Percentiles rank a stretch among this genome's conserved stretches.
These are phyloP conservation scores for Amauroascus niger DNA, from an alignment of 2,329 filamentous ascomycete species.

Conservation along the genomic window DNA sequence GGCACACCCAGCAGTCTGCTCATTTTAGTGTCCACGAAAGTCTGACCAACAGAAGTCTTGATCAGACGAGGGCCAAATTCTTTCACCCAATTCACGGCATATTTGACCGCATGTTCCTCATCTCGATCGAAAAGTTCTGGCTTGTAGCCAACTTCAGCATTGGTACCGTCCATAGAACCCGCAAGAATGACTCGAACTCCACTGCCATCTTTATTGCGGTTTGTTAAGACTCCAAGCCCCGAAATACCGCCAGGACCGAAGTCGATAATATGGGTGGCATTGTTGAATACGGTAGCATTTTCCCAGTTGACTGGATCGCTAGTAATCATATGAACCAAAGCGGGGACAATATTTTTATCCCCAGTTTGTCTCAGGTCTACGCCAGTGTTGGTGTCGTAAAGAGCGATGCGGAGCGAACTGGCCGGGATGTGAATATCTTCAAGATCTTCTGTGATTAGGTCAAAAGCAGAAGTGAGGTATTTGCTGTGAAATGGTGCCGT, in stretches of 20 bases:
- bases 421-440: constrained; percentile 69
- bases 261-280: constrained; percentile 88
- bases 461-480: constrained; percentile 73
- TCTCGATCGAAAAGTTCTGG: constrained; percentile 95
- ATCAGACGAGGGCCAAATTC: constrained; percentile 89
- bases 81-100: constrained; percentile 94
- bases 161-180: constrained; percentile 82
- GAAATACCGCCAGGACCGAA: constrained; percentile 96
- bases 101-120: constrained; percentile 87
- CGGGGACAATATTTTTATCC: constrained; percentile 70
- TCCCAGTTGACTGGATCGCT: constrained; percentile 94
- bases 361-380: constrained; percentile 65
- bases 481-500: constrained; percentile 97
- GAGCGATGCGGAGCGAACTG: constrained; percentile 65
- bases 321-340: constrained; percentile 84
- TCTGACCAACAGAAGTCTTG: constrained; percentile 79
- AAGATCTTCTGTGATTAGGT: constrained; percentile 76
- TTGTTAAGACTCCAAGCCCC: constrained; percentile 87
- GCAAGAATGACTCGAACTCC: constrained; percentile 94
- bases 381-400: constrained; percentile 84
- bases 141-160: constrained; percentile 91
- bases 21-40: constrained; percentile 95
- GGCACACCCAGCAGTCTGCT: constrained; percentile 74
- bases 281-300: constrained; percentile 79
- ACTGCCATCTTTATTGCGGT: constrained; percentile 97